phyloP scores from a whole-genome alignment of 2,329 filamentous ascomycete genomes.

The Scedosporium boydii region DNA sequence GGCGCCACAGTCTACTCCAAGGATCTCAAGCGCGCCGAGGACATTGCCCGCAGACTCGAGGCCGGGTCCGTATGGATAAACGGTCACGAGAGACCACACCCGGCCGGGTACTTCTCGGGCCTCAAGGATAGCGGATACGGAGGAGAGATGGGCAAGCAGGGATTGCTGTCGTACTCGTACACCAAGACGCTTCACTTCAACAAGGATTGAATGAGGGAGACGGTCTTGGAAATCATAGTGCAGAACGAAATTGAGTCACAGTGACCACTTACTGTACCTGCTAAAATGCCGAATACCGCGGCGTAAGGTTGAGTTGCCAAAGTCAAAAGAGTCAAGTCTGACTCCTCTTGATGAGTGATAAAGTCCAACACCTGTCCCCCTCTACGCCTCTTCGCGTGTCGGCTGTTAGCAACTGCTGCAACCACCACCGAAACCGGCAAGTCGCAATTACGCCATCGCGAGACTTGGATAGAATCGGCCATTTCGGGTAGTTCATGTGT shows the following conservation, averaged over 20 bases:
- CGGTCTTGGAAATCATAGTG: too few relatives aligned
- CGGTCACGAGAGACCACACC: slow-evolving; percentile 18
- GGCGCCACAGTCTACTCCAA: slow-evolving; percentile 49
- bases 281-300: too few relatives aligned
- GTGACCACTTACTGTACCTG: too few relatives aligned
- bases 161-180: slow-evolving; percentile 21
- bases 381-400: not conserved
- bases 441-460: not conserved
- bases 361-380: too few relatives aligned
- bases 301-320: too few relatives aligned
- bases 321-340: too few relatives aligned
- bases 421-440: not conserved
- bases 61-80: slow-evolving; percentile 55
- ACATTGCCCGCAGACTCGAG: slow-evolving; percentile 44
- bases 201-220: not conserved
- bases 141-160: slow-evolving; percentile 24
- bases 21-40: slow-evolving; percentile 38
- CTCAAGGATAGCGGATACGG: slow-evolving; percentile 24
- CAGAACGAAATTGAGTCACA: too few relatives aligned
- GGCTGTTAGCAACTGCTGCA: not conserved
- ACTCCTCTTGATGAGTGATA: too few relatives aligned
- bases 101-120: slow-evolving; percentile 20
- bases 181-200: slow-evolving; percentile 15
- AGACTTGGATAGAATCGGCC: not conserved
- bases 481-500: not conserved